These are phyloP conservation scores for Guadua angustifolia DNA, from an alignment of 176 grass and related monocot genomes.

Conservation along the genomic window DNA sequence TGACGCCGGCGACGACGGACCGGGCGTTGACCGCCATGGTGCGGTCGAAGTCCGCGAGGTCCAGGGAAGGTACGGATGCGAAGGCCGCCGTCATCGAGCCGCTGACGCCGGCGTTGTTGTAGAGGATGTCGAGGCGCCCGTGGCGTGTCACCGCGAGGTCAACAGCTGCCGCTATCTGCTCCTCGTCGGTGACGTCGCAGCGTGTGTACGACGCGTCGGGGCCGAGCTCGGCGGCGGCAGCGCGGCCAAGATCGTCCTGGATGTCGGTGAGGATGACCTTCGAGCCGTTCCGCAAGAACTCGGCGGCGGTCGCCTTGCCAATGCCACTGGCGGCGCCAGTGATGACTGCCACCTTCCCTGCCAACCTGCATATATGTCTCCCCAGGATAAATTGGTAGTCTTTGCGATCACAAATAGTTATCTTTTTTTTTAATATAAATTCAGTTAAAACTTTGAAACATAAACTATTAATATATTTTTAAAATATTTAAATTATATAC, in stretches of 20 bases:
- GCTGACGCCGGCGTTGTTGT: conserved; percentile 43
- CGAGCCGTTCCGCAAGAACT: conserved; percentile 39
- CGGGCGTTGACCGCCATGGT: conserved; percentile 64
- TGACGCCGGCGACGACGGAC: conserved; percentile 14
- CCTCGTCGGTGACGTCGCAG: conserved; percentile 47
- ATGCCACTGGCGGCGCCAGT: conserved; percentile 50
- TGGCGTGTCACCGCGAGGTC: conserved; percentile 5
- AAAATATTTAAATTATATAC: too few relatives aligned
- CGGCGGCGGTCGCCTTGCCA: conserved; percentile 21
- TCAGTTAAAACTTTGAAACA: too few relatives aligned
- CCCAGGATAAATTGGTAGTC: too few relatives aligned
- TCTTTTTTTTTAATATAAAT: too few relatives aligned
- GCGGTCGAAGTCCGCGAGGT: conserved; percentile 63
- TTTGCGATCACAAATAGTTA: too few relatives aligned
- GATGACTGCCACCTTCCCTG: conserved; percentile 50
- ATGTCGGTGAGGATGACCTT: conserved; percentile 46
- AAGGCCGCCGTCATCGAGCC: neutral
- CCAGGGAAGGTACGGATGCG: neutral
- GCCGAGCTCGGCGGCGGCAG: conserved; percentile 43
- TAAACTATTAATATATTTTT: too few relatives aligned
- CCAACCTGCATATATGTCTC: conserved; percentile 8
- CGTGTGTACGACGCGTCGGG: neutral
- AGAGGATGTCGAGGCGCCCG: conserved; percentile 48
- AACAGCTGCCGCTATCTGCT: conserved; percentile 28
- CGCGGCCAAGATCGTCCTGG: conserved; percentile 36